phyloP scores from a whole-genome alignment of 345 rosid species.

The Ailanthus altissimus region DNA sequence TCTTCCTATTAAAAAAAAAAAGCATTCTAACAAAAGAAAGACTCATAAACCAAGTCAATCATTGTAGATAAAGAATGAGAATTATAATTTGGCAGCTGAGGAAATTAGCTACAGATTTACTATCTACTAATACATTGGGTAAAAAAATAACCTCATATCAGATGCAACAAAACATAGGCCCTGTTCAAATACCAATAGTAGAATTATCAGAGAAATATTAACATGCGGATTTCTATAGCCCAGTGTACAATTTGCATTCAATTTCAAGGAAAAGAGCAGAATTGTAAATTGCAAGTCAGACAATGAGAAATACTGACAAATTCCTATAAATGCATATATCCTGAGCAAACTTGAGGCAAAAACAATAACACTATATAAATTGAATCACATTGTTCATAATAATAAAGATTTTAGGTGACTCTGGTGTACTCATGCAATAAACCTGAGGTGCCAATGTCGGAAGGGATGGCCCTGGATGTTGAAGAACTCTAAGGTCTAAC shows the following conservation, averaged over 20 bases:
- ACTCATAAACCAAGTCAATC: constrained; percentile 1
- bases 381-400: constrained; percentile 9
- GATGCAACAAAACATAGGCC: constrained; percentile 11
- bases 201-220: not conserved
- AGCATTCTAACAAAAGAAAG: constrained; percentile 8
- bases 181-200: not conserved
- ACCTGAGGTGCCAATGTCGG: constrained; percentile 96
- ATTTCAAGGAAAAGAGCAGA: not conserved
- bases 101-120: not conserved
- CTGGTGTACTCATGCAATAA: constrained; percentile 19
- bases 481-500: constrained; percentile 47
- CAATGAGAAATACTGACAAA: not conserved
- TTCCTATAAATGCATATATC: not conserved
- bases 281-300: not conserved
- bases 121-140: not conserved
- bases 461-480: constrained; percentile 63
- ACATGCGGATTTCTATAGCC: not conserved
- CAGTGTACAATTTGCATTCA: constrained; percentile 1
- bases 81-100: not conserved
- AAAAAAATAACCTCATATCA: not conserved
- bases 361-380: not conserved
- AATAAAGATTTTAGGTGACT: not conserved
- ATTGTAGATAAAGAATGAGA: not conserved
- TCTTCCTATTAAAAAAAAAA: not conserved
- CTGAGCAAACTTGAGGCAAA: constrained; percentile 4